Evolutionary conservation across 257 asterid species (phyloP).

Genomic region (Orobanche coerulescens): DNA sequence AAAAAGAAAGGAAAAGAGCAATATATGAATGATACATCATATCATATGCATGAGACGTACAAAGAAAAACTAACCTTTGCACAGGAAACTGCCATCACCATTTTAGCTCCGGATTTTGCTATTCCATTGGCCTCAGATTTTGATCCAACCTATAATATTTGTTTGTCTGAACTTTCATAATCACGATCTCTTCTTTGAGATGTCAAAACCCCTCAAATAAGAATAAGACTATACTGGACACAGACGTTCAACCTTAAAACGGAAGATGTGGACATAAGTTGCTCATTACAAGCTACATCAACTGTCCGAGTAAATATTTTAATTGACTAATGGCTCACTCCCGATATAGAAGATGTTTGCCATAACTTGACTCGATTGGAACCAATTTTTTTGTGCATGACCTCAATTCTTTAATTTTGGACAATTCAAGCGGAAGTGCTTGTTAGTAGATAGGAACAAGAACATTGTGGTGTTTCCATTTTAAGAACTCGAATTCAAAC

Average conservation of each 20-base stretch:
- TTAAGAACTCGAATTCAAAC: no score
- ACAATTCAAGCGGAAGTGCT: no score
- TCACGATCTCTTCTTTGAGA: slow-evolving; percentile 8
- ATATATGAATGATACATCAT: background rate
- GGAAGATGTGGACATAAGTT: background rate
- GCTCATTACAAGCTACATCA: no score
- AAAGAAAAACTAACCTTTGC: slow-evolving; percentile 58
- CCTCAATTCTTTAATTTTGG: no score
- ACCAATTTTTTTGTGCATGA: no score
- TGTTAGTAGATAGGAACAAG: no score
- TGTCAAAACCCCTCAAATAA: slow-evolving; percentile 3
- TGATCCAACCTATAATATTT: slow-evolving; percentile 76
- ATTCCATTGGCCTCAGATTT: slow-evolving; percentile 97
- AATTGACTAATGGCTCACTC: no score
- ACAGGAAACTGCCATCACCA: slow-evolving; percentile 99
- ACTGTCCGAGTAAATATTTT: no score
- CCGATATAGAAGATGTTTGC: no score
- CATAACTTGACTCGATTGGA: no score
- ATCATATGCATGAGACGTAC: background rate
- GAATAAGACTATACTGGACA: slow-evolving; percentile 6
- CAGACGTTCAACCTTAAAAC: background rate
- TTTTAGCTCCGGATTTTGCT: slow-evolving; percentile 98
- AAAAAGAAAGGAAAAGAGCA: no score
- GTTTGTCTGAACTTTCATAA: slow-evolving; percentile 11
- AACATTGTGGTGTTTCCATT: no score